Conservation (phyloP, 1,139 yeast genomes). For the Taphrina pruni region DNA sequence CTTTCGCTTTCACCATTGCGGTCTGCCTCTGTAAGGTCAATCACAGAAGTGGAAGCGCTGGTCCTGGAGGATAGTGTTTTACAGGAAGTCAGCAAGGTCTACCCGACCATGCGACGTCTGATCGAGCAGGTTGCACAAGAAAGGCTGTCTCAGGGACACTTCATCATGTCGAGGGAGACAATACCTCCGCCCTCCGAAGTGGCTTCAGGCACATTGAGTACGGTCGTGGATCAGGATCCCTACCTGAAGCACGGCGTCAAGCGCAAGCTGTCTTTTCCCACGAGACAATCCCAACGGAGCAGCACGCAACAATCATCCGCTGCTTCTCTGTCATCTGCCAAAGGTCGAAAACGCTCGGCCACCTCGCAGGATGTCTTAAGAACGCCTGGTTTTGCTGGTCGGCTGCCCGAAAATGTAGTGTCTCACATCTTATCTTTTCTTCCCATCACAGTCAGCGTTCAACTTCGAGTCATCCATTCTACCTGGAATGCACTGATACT, state of each 20-base stretch:
- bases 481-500: slow-evolving; percentile 44
- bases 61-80: slow-evolving; percentile 63
- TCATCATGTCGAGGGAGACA: slow-evolving; percentile 26
- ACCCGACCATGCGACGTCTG: slow-evolving; percentile 64
- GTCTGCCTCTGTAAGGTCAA: slow-evolving; percentile 68
- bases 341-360: slow-evolving; percentile 19
- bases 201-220: slow-evolving; percentile 25
- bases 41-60: slow-evolving; percentile 64
- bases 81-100: slow-evolving; percentile 61
- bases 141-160: slow-evolving; percentile 56
- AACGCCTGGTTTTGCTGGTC: slow-evolving; percentile 16
- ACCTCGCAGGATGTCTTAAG: not conserved
- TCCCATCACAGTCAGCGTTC: slow-evolving; percentile 42
- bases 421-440: slow-evolving; percentile 36
- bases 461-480: slow-evolving; percentile 44
- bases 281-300: slow-evolving; percentile 12
- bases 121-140: slow-evolving; percentile 66
- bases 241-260: slow-evolving; percentile 11
- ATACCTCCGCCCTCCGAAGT: slow-evolving; percentile 17
- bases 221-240: slow-evolving; percentile 24
- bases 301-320: slow-evolving; percentile 21
- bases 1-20: slow-evolving; percentile 60
- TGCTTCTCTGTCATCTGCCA: slow-evolving; percentile 1
- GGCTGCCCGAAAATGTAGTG: slow-evolving; percentile 44
- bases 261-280: slow-evolving; percentile 25